Conservation (phyloP, 2,329 filamentous ascomycete genomes). For the Aspergillus fumigatus region DNA sequence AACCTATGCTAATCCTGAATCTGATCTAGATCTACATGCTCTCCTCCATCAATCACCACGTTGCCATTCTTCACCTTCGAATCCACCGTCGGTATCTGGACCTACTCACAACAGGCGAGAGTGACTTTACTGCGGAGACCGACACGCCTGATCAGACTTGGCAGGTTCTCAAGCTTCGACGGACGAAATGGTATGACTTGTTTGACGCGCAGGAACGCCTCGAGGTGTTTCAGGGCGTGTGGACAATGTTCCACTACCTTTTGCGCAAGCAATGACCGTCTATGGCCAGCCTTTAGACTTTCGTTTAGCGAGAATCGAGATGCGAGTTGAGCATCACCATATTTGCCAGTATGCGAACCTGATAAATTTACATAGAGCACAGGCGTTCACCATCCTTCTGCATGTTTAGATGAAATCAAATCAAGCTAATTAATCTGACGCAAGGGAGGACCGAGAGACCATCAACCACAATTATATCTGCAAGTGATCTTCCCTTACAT, state of each 20-base stretch:
- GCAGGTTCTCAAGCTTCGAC: constrained; percentile 50
- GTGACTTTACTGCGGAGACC: constrained; percentile 19
- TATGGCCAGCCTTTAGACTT: not conserved
- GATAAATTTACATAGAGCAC: not conserved
- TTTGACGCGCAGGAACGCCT: constrained; percentile 51
- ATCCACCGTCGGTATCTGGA: constrained; percentile 55
- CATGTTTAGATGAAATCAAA: not conserved
- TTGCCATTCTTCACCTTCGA: constrained; percentile 55
- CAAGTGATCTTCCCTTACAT: not conserved
- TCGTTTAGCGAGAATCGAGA: not conserved
- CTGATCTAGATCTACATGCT: constrained; percentile 55
- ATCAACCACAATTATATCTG: not conserved
- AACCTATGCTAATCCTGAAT: not conserved
- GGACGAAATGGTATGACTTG: constrained; percentile 58
- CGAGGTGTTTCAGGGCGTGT: constrained; percentile 54
- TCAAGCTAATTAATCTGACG: not conserved
- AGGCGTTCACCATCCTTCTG: not conserved
- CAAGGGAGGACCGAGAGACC: not conserved
- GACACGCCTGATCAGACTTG: constrained; percentile 37
- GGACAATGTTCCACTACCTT: constrained; percentile 55
- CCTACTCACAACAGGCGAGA: constrained; percentile 46
- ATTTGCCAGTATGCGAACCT: not conserved
- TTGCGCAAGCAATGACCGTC: constrained; percentile 29
- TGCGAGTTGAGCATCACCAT: not conserved
- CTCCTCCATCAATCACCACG: constrained; percentile 59